A percentile compares a stretch with the other conserved stretches of the same genome.
Conservation (phyloP, 2,329 filamentous ascomycete genomes). For the Scedosporium dehoogii region DNA sequence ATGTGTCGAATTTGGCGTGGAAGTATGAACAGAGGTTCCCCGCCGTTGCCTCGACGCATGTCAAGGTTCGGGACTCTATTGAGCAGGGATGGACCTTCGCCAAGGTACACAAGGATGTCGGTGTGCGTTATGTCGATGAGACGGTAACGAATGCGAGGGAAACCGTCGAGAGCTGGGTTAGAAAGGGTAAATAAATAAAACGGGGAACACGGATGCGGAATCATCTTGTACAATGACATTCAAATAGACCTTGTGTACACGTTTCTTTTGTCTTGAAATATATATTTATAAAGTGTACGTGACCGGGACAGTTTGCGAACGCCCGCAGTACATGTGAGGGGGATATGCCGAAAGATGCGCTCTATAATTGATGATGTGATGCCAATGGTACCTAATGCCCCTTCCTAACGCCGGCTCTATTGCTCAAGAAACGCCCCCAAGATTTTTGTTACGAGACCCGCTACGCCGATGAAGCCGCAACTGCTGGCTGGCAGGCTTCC, state of each 20-base stretch:
- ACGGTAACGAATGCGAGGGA: conserved; percentile 70
- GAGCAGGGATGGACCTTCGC: conserved; percentile 63
- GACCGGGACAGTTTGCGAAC: neutral
- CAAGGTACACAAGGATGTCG: conserved; percentile 62
- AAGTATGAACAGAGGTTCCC: conserved; percentile 87
- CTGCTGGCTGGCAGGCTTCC: neutral
- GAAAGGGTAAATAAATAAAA: conserved; percentile 64
- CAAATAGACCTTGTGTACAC: conserved; percentile 10
- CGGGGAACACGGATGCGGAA: conserved; percentile 8
- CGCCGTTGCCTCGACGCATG: conserved; percentile 69
- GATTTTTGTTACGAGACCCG: too few relatives aligned
- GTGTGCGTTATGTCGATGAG: conserved; percentile 64
- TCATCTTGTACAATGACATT: conserved; percentile 10
- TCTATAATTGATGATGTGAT: too few relatives aligned
- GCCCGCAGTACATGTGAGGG: neutral
- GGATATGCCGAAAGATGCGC: neutral
- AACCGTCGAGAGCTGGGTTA: conserved; percentile 79
- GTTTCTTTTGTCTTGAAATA: conserved; percentile 11
- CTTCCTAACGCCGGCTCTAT: too few relatives aligned
- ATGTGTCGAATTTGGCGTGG: conserved; percentile 80
- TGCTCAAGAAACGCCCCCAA: too few relatives aligned
- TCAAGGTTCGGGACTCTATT: conserved; percentile 59
- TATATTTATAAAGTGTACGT: neutral
- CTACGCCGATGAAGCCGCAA: conserved; percentile 2
- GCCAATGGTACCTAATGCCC: too few relatives aligned